A percentile compares a stretch with the other conserved stretches of the same genome.
Conservation (phyloP, 371 early-diverging fungal species). For the Apophysomyces ossiformis region DNA sequence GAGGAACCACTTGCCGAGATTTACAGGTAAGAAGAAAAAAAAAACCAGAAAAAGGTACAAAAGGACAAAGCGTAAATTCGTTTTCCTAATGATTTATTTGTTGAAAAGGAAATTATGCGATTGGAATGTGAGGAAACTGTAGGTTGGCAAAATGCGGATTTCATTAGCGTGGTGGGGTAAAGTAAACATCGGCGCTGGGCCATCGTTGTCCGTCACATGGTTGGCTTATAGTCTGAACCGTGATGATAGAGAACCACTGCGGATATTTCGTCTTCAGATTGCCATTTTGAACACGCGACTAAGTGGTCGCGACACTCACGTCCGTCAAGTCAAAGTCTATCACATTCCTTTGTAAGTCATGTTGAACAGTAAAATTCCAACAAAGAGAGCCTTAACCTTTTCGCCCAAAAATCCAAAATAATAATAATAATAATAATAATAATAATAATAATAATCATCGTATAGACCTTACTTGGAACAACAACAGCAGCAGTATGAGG, state of each 20-base stretch:
- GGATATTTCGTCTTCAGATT: constrained; percentile 72
- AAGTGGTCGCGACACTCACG: constrained; percentile 92
- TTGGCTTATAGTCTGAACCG: background rate
- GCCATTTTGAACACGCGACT: constrained; percentile 85
- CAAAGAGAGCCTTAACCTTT: background rate
- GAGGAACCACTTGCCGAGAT: constrained; percentile 77
- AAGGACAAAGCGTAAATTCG: background rate
- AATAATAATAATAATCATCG: no score
- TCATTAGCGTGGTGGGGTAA: constrained; percentile 62
- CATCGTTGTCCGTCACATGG: constrained; percentile 12
- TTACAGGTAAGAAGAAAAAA: constrained; percentile 34
- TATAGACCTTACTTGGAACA: background rate
- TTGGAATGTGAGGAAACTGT: constrained; percentile 67
- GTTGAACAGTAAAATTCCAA: background rate
- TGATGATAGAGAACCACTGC: constrained; percentile 53
- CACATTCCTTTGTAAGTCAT: constrained; percentile 54
- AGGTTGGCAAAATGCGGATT: constrained; percentile 73
- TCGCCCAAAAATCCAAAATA: background rate
- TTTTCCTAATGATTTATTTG: background rate
- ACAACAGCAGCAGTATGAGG: background rate
- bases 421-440: no score
- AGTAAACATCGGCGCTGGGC: constrained; percentile 6
- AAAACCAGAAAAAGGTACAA: no score
- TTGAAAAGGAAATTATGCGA: constrained; percentile 49
- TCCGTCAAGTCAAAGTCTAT: constrained; percentile 79